Conservation (phyloP, 768 basidiomycete species). For the Agrocybe pediades region DNA sequence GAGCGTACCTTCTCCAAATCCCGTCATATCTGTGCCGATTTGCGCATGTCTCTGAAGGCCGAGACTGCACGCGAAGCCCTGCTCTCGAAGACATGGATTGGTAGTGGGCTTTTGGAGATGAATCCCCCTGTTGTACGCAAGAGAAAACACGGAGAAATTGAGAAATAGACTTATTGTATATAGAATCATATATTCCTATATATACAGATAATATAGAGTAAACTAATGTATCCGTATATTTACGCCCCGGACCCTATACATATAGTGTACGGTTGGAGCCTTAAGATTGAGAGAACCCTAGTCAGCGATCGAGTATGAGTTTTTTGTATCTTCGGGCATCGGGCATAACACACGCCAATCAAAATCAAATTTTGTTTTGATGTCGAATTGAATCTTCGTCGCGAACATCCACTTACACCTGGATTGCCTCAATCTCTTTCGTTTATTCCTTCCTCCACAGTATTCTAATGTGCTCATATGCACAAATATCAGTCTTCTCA, state of each 20-base stretch:
- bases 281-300: too few species aligned
- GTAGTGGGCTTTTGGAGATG: slow-evolving; percentile 4
- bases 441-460: too few species aligned
- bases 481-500: too few species aligned
- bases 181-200: neutral
- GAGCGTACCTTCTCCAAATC: slow-evolving; percentile 31
- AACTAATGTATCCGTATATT: slow-evolving; percentile 5
- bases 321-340: too few species aligned
- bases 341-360: too few species aligned
- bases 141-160: neutral
- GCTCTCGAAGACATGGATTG: slow-evolving; percentile 30
- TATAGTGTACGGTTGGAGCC: neutral
- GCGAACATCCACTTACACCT: too few species aligned
- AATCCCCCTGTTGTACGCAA: neutral
- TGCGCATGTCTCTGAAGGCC: slow-evolving; percentile 25
- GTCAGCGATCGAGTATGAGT: neutral
- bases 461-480: too few species aligned
- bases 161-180: neutral
- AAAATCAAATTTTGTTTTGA: too few species aligned
- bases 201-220: slow-evolving; percentile 1
- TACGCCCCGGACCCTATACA: slow-evolving; percentile 5
- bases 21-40: slow-evolving; percentile 26
- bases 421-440: too few species aligned
- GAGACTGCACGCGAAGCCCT: slow-evolving; percentile 26
- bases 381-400: too few species aligned